These are phyloP conservation scores for Talaromyces ruber DNA, from an alignment of 495 filamentous ascomycete species.

Conservation along the genomic window DNA sequence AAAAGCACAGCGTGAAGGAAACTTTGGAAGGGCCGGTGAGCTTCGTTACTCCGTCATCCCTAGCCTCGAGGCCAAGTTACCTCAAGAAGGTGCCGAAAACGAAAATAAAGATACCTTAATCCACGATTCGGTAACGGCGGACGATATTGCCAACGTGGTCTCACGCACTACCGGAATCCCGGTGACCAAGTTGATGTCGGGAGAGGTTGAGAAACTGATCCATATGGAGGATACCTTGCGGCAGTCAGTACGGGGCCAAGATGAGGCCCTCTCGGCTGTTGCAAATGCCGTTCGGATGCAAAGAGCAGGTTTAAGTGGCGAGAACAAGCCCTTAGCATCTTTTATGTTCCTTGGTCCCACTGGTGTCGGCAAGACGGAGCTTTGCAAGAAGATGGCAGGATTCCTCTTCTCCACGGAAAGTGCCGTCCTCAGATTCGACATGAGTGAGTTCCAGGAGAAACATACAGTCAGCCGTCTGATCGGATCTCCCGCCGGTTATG, in stretches of 20 bases:
- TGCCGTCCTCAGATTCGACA: conserved; percentile 90
- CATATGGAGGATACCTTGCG: conserved; percentile 90
- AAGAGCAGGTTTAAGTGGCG: conserved; percentile 79
- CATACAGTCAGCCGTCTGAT: conserved; percentile 92
- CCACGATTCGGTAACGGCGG: conserved; percentile 85
- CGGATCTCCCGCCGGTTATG: conserved; percentile 85
- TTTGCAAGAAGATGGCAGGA: conserved; percentile 90
- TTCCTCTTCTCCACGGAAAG: conserved; percentile 89
- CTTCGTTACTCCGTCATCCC: conserved; percentile 83
- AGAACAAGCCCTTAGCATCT: conserved; percentile 82
- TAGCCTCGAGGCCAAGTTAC: conserved; percentile 64
- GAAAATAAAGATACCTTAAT: conserved; percentile 53
- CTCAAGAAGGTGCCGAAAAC: conserved; percentile 56
- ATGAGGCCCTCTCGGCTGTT: conserved; percentile 85
- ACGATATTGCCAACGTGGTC: conserved; percentile 90
- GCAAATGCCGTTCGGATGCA: conserved; percentile 93
- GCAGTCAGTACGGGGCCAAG: conserved; percentile 81
- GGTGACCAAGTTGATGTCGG: conserved; percentile 79
- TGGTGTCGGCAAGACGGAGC: conserved; percentile 92
- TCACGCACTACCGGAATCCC: conserved; percentile 89
- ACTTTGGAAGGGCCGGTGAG: conserved; percentile 83
- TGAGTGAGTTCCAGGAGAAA: conserved; percentile 97
- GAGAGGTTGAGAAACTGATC: conserved; percentile 85
- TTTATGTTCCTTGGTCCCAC: conserved; percentile 99
- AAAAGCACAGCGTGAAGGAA: conserved; percentile 78